Conservation (phyloP, 371 early-diverging fungal species). For the Parasitella parasitica region DNA sequence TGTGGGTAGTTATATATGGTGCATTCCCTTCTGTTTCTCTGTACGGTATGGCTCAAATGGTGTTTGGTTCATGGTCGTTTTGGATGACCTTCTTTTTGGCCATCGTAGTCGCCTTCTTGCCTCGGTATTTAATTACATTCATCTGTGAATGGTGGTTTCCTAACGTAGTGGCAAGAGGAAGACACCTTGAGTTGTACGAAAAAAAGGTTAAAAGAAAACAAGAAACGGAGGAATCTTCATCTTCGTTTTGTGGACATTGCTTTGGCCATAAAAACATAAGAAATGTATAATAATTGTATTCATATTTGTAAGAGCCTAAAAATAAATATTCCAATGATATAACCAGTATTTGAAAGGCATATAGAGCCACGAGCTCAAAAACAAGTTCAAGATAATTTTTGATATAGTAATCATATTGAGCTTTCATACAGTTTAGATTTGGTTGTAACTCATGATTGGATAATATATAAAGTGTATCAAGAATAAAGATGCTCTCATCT, state of each 20-base stretch:
- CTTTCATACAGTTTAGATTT: too few relatives aligned
- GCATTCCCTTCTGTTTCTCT: constrained; percentile 50
- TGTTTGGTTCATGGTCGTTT: constrained; percentile 65
- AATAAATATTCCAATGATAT: too few relatives aligned
- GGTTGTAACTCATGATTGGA: too few relatives aligned
- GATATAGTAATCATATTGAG: too few relatives aligned
- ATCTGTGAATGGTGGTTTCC: constrained; percentile 67
- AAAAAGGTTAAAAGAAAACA: constrained; percentile 18
- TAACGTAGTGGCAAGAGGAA: constrained; percentile 68
- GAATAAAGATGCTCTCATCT: neutral
- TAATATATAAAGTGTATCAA: too few relatives aligned
- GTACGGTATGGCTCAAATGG: constrained; percentile 58
- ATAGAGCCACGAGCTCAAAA: too few relatives aligned
- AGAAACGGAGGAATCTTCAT: neutral
- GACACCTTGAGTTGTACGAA: constrained; percentile 55
- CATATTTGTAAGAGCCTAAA: neutral
- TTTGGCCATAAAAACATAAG: too few relatives aligned
- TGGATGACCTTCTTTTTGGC: constrained; percentile 68
- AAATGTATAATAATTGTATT: neutral
- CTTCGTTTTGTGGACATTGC: neutral
- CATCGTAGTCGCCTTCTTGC: constrained; percentile 62
- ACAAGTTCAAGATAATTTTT: too few relatives aligned
- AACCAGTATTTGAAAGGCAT: too few relatives aligned
- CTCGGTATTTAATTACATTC: constrained; percentile 62
- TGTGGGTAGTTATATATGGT: constrained; percentile 63